Evolutionary conservation across 208 protist genomes (phyloP), one percentile per base, ranked within the genome.

Genomic region (Trypanosoma congolense): DNA sequence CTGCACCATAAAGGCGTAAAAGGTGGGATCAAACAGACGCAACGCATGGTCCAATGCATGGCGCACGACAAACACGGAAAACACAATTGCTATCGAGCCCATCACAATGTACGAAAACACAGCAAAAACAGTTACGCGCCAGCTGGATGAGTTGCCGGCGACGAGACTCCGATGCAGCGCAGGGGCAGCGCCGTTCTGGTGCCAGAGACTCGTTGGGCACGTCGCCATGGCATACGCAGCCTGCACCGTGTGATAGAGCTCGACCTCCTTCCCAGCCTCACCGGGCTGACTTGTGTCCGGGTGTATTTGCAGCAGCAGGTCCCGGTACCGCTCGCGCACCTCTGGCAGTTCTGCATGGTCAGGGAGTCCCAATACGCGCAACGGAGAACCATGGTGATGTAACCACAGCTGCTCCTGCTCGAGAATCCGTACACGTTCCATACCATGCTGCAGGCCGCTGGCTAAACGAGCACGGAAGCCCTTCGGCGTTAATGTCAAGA

Each of bases 341-440:
- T 92, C 80, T 4, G 47, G 36, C 3, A 92, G 46, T 40, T 84
- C 76, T 1, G 84, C 80, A 56, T 92, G 79, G 51, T 88, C 80
- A 1, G 84, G 84, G 14, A 92, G 73, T n/a, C 84, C 84, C 76
- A 92, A 75, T 19, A 92, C 74, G 2, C 56, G 64, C 40, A 92
- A 72, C 4, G 84, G 84, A 0, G 84, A 92, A 33, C 81, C 84
- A 58, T 92, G 84, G 52, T 53, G 69, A 58, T 61, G 42, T 6
- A 92, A 61, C 81, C 84, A 92, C 61, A 77, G 61, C 65, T 86
- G 75, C 49, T 92, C 71, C 49, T 52, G 53, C 65, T 92, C 80
- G 33, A 92, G 25, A 41, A 47, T 46, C 26, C 78, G 78, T 0
- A 75, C 61, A 25, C 75, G 66, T 61, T 86, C 75, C 78, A 92